Evolutionary conservation across 371 early-diverging fungal species (phyloP).

Genomic region (Basidiobolus meristosporus): DNA sequence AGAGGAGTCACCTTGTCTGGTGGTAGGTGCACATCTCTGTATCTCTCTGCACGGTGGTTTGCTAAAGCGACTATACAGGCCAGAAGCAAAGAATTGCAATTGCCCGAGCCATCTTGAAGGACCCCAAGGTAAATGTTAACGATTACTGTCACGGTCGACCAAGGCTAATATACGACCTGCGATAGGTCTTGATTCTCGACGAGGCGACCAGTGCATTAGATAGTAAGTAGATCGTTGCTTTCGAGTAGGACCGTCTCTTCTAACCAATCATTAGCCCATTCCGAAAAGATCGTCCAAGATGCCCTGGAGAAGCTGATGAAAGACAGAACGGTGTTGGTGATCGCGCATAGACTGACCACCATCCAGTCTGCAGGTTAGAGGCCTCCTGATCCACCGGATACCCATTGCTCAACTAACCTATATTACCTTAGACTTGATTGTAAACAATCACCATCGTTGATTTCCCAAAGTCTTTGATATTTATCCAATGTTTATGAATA

Average conservation of each 20-base stretch:
- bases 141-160: neutral
- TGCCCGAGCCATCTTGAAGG: conserved; percentile 46
- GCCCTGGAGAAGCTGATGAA: conserved; percentile 42
- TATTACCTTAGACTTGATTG: too few species aligned
- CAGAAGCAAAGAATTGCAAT: conserved; percentile 71
- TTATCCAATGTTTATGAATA: too few species aligned
- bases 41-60: neutral
- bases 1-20: conserved; percentile 57
- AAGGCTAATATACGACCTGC: neutral
- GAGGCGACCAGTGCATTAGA: conserved; percentile 62
- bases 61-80: conserved; percentile 6
- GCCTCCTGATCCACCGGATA: too few species aligned
- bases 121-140: conserved; percentile 14
- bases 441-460: too few species aligned
- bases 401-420: too few species aligned
- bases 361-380: conserved; percentile 45
- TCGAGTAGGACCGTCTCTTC: too few species aligned
- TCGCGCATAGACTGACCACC: conserved; percentile 58
- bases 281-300: conserved; percentile 47
- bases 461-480: too few species aligned
- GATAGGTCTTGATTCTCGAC: conserved; percentile 42
- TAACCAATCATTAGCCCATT: too few species aligned
- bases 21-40: conserved; percentile 20
- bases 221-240: conserved; percentile 5
- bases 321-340: conserved; percentile 51